Evolutionary conservation across 768 basidiomycete genomes (phyloP), one percentile per base, ranked within the genome.

Genomic region (Calvatia gigantea): DNA sequence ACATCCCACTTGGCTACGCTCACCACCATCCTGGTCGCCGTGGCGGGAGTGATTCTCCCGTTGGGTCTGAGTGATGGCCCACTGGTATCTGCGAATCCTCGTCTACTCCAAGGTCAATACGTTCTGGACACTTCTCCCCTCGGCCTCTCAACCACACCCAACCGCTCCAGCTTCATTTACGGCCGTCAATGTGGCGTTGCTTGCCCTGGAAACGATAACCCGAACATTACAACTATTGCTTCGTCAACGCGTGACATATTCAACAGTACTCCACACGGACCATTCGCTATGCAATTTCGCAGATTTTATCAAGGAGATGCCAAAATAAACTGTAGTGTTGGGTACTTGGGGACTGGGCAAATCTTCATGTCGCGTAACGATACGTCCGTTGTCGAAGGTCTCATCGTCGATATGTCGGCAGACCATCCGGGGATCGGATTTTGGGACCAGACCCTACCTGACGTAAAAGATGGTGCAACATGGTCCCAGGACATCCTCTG

Each of bases 401-500:
- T 62, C 7, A 57, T 66, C 17, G 57, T 64, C 8, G 63, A 66
- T 41, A 46, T 66, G 37, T 42, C 37, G n/a, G 2, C 43, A 12
- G 60, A 61, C 1, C 61, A 52, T 19, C 65, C 65, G 21, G 54
- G 54, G n/a, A n/a, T 55, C 4, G 54, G 54, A 2, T 38, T 55
- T 7, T 55, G 54, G 54, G 48, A 55, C 23, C 54, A 55, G 12
- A 39, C 54, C 2, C 27, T 55, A 8, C 54, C 54, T 17, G 27
- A 35, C 0, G 41, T 54, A 0, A 27, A 48, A 9, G 8, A 45
- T 1, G 65, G 65, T 4, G 61, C 23, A 4, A 43, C 35, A 3
- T 66, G 65, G 65, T 61, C 61, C 7, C 58, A 64, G 23, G 63
- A 66, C 5, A 37, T 66, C 27, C 46, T 66, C 12, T 66, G 65